Percentiles rank a stretch among this genome's conserved stretches.
These are phyloP conservation scores for Fusarium sp. DNA, from an alignment of 2,329 filamentous ascomycete genomes.

Conservation along the genomic window DNA sequence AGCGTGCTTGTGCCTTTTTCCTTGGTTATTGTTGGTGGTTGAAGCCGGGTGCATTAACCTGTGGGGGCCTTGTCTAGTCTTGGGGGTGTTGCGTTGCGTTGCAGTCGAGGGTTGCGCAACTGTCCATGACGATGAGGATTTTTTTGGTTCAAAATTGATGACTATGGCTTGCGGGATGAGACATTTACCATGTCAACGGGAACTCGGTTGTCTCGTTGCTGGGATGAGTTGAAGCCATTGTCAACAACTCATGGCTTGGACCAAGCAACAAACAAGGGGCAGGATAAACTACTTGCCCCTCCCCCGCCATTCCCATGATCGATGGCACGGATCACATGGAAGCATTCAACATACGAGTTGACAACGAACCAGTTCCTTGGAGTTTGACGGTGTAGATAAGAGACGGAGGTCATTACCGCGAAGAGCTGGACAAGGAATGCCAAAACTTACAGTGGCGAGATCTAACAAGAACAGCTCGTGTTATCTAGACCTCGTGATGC, in stretches of 20 bases:
- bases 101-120: conserved; percentile 2
- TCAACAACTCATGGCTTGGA: not conserved
- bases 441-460: conserved; percentile 4
- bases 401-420: not conserved
- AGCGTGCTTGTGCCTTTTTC: conserved; percentile 22
- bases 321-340: conserved; percentile 40
- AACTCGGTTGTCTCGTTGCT: not conserved
- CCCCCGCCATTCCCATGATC: conserved; percentile 42
- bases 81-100: conserved; percentile 1
- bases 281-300: conserved; percentile 14
- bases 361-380: conserved; percentile 20
- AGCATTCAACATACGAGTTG: conserved; percentile 36
- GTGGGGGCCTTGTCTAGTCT: conserved; percentile 13
- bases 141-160: not conserved
- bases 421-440: not conserved
- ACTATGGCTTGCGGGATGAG: not conserved
- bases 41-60: conserved; percentile 15
- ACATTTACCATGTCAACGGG: conserved; percentile 1
- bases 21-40: conserved; percentile 28
- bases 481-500: conserved; percentile 3
- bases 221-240: not conserved
- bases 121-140: not conserved
- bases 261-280: not conserved
- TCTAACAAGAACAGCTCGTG: not conserved
- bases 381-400: conserved; percentile 15